These are phyloP conservation scores for Talaromyces thailandensis DNA, from an alignment of 495 filamentous ascomycete genomes.

Conservation along the genomic window DNA sequence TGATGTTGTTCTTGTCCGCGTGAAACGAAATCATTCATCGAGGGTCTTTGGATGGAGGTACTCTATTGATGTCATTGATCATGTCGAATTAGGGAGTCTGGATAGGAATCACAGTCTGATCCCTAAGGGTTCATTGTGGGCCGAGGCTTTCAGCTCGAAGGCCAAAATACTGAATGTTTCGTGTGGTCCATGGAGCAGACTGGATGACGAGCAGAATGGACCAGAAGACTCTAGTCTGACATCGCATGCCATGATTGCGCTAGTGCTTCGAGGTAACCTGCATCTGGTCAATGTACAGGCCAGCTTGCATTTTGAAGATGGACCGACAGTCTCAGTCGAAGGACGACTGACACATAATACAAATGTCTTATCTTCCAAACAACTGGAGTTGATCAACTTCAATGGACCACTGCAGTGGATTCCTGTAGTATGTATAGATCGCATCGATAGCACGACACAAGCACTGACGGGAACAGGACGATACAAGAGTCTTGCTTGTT, in stretches of 20 bases:
- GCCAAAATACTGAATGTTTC: conserved; percentile 16
- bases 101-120: conserved; percentile 9
- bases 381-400: conserved; percentile 9
- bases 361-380: not conserved
- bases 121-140: conserved; percentile 22
- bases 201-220: not conserved
- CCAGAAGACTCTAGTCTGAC: conserved; percentile 8
- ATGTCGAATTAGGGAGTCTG: conserved; percentile 11
- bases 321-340: not conserved
- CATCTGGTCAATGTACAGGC: conserved; percentile 20
- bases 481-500: not conserved
- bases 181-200: conserved; percentile 30
- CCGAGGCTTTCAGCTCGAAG: conserved; percentile 15
- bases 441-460: not conserved
- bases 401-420: conserved; percentile 30
- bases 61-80: conserved; percentile 17
- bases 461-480: conserved; percentile 3
- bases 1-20: conserved; percentile 25
- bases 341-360: not conserved
- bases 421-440: conserved; percentile 17
- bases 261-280: conserved; percentile 20
- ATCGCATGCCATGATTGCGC: conserved; percentile 16
- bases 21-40: conserved; percentile 6
- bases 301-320: conserved; percentile 5
- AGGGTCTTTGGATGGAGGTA: conserved; percentile 7